phyloP scores from a whole-genome alignment of 73 alveolate genomes.

The Stentor coeruleus region DNA sequence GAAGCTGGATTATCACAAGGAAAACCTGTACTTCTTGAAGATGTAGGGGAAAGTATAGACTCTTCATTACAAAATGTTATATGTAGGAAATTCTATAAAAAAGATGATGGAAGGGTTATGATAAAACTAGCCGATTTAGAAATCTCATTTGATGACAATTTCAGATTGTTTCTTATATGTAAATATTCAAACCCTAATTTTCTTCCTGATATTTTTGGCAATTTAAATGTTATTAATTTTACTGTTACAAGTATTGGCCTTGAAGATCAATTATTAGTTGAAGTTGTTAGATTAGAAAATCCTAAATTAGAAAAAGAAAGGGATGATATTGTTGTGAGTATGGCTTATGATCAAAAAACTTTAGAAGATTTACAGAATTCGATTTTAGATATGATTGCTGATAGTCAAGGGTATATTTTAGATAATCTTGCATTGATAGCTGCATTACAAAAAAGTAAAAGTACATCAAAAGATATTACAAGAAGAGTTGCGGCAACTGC shows the following conservation, averaged over 20 bases:
- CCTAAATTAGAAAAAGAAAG: conserved; percentile 93
- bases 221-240: conserved; percentile 96
- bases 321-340: conserved; percentile 69
- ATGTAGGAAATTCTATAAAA: conserved; percentile 68
- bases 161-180: conserved; percentile 86
- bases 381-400: conserved; percentile 76
- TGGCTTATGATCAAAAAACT: conserved; percentile 79
- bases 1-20: conserved; percentile 74
- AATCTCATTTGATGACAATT: conserved; percentile 75
- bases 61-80: conserved; percentile 89
- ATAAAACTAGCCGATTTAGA: conserved; percentile 84
- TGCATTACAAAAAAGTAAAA: conserved; percentile 82
- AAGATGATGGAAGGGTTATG: conserved; percentile 79
- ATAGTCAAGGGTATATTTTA: conserved; percentile 83
- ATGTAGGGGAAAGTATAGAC: conserved; percentile 86
- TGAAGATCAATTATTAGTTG: conserved; percentile 92
- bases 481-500: conserved; percentile 77
- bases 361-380: conserved; percentile 81
- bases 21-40: conserved; percentile 83
- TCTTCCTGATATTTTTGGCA: conserved; percentile 95
- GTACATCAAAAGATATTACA: conserved; percentile 68
- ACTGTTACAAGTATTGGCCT: conserved; percentile 95
- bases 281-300: conserved; percentile 86
- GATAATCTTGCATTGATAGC: conserved; percentile 84
- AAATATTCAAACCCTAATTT: conserved; percentile 96